Base-by-base conservation (phyloP, 2,329 filamentous ascomycete species). In the Fusarium sororula region DNA sequence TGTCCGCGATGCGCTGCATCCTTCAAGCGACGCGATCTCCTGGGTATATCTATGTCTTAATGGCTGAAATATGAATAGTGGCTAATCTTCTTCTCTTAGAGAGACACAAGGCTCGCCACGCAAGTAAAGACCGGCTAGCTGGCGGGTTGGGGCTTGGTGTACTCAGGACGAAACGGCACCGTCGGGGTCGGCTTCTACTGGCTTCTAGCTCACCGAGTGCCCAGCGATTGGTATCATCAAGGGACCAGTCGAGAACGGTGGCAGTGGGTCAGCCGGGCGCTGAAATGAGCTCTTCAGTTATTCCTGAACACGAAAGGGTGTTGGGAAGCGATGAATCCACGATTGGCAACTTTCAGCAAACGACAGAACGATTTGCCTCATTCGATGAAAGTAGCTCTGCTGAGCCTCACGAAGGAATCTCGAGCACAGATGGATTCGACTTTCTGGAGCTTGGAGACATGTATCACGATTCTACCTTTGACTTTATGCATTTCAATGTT, bases 221-320 rank as follows among this genome's bases (percentile, higher is more conserved):
- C 7, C 24, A 13, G 1, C n/a, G 24, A 9, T 12, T 28, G 2
- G 14, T 0, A 5, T 5, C 18, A 28, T 9, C 24, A 17, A 17
- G 3, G 0, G 32, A 0, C 4, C 32, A 12, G 14, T 2, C 5
- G 10, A 11, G 5, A 8, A 9, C 9, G 5, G 10, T 6, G 17
- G 2, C 32, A 24, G 4, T 3, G 1, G 11, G 11, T 17, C 35
- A 17, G 7, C 3, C 18, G 3, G 18, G 7, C 0, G 7, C 32
- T 28, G 7, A 17, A 9, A 10, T 26, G 9, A n/a, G 9, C 2
- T 38, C 35, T 1, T 13, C 18, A 2, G 14, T 2, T 13, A 13
- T 17, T 17, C 35, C 14, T 5, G 35, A 13, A 2, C n/a, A 26
- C 0, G 3, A 0, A 4, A 2, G 0, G 28, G 7, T n/a, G 2